Conservation (phyloP, 169 alveolate genomes). For the Sarcocystis neurona region DNA sequence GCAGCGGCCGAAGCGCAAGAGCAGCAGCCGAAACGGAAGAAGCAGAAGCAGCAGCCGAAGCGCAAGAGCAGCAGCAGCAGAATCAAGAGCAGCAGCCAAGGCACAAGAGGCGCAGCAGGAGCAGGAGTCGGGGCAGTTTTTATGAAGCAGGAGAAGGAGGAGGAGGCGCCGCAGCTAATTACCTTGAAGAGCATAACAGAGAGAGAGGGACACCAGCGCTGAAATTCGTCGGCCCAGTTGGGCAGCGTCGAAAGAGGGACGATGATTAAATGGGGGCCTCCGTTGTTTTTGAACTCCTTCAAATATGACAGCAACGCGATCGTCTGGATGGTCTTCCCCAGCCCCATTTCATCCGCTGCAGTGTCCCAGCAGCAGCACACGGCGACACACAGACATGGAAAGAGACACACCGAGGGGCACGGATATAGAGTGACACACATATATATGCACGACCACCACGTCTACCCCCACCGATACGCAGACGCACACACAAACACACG, state of each 20-base stretch:
- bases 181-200: slow-evolving; percentile 82
- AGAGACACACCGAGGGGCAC: not conserved
- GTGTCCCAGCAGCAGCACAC: not conserved
- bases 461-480: not conserved
- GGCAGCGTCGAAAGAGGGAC: slow-evolving; percentile 93
- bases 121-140: not conserved
- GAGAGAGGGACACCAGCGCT: slow-evolving; percentile 92
- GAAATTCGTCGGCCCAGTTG: slow-evolving; percentile 92
- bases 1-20: no score
- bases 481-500: not conserved
- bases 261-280: slow-evolving; percentile 58
- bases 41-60: not conserved
- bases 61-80: not conserved
- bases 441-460: not conserved
- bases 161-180: slow-evolving; percentile 30
- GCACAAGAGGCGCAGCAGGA: not conserved
- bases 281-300: slow-evolving; percentile 24
- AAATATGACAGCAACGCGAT: slow-evolving; percentile 63
- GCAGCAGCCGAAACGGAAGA: not conserved
- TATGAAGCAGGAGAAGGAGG: not conserved
- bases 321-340: slow-evolving; percentile 62
- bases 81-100: not conserved
- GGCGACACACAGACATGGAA: not conserved
- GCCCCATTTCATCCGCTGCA: slow-evolving; percentile 71
- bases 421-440: not conserved